A percentile compares a stretch with the other conserved stretches of the same genome.
Conservation (phyloP, 208 protist species). For the Naegleria lovaniensis region DNA sequence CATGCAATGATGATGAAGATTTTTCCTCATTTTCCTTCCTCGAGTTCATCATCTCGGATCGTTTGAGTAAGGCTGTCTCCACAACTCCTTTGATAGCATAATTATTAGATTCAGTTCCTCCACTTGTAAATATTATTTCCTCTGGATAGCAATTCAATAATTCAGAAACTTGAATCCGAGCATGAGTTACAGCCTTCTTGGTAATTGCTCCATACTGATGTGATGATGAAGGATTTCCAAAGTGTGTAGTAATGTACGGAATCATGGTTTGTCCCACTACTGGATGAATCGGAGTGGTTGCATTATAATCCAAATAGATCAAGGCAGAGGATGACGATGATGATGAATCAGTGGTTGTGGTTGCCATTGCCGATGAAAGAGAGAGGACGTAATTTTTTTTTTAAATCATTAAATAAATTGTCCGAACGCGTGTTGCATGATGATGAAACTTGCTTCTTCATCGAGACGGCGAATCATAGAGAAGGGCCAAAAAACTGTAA, state of each 20-base stretch:
- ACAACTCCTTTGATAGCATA: constrained; percentile 41
- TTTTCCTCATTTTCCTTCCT: constrained; percentile 28
- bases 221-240: constrained; percentile 42
- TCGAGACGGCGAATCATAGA: too few relatives aligned
- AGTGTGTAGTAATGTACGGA: constrained; percentile 83
- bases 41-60: neutral
- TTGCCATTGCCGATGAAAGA: too few relatives aligned
- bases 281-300: constrained; percentile 66
- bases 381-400: too few relatives aligned
- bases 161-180: constrained; percentile 35
- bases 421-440: too few relatives aligned
- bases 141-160: constrained; percentile 25
- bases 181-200: constrained; percentile 37
- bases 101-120: constrained; percentile 57
- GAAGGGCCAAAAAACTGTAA: too few relatives aligned
- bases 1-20: too few relatives aligned
- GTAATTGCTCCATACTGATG: constrained; percentile 40
- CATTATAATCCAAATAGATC: constrained; percentile 34
- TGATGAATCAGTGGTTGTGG: too few relatives aligned
- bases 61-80: neutral
- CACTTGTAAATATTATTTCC: constrained; percentile 47
- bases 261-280: constrained; percentile 90
- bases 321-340: too few relatives aligned
- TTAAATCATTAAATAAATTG: too few relatives aligned
- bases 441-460: too few relatives aligned